Conservation (phyloP, 805 yeast genomes). For the Candida suzukii region DNA sequence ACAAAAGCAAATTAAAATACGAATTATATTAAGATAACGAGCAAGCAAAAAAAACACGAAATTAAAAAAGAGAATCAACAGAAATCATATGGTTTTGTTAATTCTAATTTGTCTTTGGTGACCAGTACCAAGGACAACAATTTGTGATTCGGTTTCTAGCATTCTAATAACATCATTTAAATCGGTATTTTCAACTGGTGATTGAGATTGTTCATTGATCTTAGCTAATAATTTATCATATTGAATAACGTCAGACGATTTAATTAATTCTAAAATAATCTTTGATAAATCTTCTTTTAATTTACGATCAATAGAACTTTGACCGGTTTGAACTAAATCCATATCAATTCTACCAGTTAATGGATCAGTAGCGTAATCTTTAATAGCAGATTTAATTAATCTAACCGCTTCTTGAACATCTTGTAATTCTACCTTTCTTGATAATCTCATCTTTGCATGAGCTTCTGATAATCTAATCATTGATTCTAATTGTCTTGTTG, state of each 20-base stretch:
- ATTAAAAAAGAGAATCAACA: neutral
- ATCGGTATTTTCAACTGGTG: slow-evolving; percentile 63
- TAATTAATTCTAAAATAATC: slow-evolving; percentile 50
- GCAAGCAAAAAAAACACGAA: neutral
- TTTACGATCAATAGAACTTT: slow-evolving; percentile 78
- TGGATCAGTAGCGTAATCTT: slow-evolving; percentile 98
- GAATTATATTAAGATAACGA: neutral
- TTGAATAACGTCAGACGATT: slow-evolving; percentile 41
- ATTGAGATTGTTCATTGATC: slow-evolving; percentile 59
- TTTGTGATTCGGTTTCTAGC: slow-evolving; percentile 63
- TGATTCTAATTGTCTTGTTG: slow-evolving; percentile 93
- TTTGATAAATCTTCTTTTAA: slow-evolving; percentile 65
- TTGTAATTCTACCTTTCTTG: slow-evolving; percentile 57
- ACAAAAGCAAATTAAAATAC: neutral
- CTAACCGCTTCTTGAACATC: slow-evolving; percentile 95
- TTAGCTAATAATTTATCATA: slow-evolving; percentile 52
- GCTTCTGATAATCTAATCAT: slow-evolving; percentile 95
- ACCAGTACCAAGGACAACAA: slow-evolving; percentile 67
- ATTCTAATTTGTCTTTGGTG: slow-evolving; percentile 52
- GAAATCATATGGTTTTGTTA: slow-evolving; percentile 4
- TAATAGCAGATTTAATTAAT: slow-evolving; percentile 85
- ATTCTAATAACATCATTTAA: slow-evolving; percentile 60
- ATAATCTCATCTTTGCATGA: slow-evolving; percentile 91
- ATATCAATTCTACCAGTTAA: slow-evolving; percentile 93
- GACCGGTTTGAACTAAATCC: slow-evolving; percentile 96